phyloP scores from a whole-genome alignment of 2,329 filamentous ascomycete species.

The Clonostachys sp. region DNA sequence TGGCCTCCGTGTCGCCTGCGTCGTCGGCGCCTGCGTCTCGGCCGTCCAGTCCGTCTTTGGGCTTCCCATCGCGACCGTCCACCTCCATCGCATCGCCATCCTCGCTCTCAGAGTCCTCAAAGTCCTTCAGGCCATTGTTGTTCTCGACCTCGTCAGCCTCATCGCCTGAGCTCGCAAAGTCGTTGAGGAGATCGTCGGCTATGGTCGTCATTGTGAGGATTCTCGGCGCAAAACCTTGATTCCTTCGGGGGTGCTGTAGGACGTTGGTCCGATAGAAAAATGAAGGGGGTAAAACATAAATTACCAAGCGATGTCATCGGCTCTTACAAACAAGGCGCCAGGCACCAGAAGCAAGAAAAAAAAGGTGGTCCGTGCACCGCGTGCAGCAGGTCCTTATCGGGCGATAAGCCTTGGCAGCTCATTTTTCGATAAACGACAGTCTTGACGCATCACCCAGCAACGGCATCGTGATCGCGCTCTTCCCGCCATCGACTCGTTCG shows the following conservation, averaged over 20 bases:
- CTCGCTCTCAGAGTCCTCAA: slow-evolving; percentile 50
- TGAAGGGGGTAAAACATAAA: not conserved
- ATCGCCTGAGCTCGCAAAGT: slow-evolving; percentile 61
- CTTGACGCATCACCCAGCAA: not conserved
- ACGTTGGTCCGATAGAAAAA: not conserved
- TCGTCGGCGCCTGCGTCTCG: slow-evolving; percentile 30
- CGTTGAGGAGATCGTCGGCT: slow-evolving; percentile 87
- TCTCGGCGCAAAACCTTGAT: not conserved
- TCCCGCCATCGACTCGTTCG: not conserved
- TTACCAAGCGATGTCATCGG: not conserved
- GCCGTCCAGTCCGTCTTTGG: slow-evolving; percentile 49
- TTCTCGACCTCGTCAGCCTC: slow-evolving; percentile 63
- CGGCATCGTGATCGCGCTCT: not conserved
- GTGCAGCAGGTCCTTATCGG: slow-evolving; percentile 2
- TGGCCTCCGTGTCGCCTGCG: slow-evolving; percentile 60
- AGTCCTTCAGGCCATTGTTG: slow-evolving; percentile 50
- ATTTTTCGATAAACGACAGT: not conserved
- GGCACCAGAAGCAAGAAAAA: not conserved
- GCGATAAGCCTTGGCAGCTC: not conserved
- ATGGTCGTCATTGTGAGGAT: slow-evolving; percentile 71
- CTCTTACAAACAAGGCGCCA: not conserved
- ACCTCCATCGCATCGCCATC: slow-evolving; percentile 30
- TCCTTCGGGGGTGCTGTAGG: not conserved
- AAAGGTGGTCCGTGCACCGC: not conserved
- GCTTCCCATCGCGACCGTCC: slow-evolving; percentile 38